Base-by-base conservation (phyloP, 441 rosid genomes). In the Populus hybrid region DNA sequence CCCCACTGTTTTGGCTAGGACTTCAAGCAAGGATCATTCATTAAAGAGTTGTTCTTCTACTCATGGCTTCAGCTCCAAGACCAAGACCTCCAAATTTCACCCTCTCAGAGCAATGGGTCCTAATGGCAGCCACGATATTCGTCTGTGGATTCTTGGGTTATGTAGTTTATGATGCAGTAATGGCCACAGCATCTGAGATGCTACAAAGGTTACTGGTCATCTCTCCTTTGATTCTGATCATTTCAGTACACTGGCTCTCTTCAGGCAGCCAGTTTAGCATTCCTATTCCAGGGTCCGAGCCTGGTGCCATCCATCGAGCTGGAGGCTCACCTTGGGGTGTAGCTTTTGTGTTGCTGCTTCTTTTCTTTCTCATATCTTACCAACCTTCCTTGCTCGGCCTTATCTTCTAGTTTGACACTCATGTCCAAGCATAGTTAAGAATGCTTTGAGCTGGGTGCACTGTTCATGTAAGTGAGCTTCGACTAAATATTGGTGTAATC, bases 281-380 rank as follows among this genome's bases (percentile, higher is more conserved):
- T 71, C 88, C 89, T 0, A 78, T 89, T 67, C 88, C 90, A 1
- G 90, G 88, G 64, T 84, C 90, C 0, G 91, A 90, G 85, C 90
- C 89, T 2, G 83, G 77, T 10, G 86, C 90, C 78, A 81, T 88
- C 77, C 93, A 87, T 28, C 74, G 88, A n/a, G 93, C 89, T 2
- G 93, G 92, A 0, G 92, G 90, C 75, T 88, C 90, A 0, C 88
- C 93, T 1, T 88, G 90, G 90, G 92, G 92, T 21, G 82, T 90
- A 6, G 89, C 89, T 18, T 74, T 79, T n/a, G 84, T 87, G 23
- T 30, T 90, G 23, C 73, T 86, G 66, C 84, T 90, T 8, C 92
- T 90, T 61, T 71, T 81, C 74, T 81, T 84, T 68, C 89, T 90
- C 80, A 82, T 88, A 3, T 76, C 84, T 40, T 86, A 82, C 78